Evolutionary conservation across 129 eudicot genomes (phyloP).

Genomic region (Flaveria trinervia): DNA sequence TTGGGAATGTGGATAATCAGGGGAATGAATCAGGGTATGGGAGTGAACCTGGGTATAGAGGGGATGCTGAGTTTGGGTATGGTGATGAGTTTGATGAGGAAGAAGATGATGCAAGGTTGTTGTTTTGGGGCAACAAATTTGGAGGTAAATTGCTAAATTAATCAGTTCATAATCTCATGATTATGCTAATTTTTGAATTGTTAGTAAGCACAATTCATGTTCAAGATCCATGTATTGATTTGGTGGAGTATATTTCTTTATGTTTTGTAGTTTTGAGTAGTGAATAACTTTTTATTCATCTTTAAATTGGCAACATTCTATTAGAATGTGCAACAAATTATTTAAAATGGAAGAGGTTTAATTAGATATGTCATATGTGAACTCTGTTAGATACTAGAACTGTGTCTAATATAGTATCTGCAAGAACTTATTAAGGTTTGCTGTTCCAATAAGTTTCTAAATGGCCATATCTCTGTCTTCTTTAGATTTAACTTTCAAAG

Average conservation of each 20-base stretch:
- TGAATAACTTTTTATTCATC: background rate
- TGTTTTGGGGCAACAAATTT: slow-evolving; percentile 75
- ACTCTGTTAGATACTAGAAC: too few relatives aligned
- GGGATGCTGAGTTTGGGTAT: slow-evolving; percentile 88
- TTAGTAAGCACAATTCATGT: background rate
- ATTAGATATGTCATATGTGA: too few relatives aligned
- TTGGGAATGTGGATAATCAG: slow-evolving; percentile 51
- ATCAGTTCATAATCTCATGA: background rate
- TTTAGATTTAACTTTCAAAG: background rate
- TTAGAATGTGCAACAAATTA: too few relatives aligned
- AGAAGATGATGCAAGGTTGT: slow-evolving; percentile 66
- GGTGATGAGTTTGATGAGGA: slow-evolving; percentile 94
- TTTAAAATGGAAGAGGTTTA: too few relatives aligned
- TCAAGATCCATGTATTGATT: background rate
- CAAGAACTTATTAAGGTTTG: too few relatives aligned
- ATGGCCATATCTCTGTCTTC: background rate
- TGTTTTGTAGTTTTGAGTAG: background rate
- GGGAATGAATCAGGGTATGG: slow-evolving; percentile 95
- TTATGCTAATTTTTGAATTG: slow-evolving; percentile 7
- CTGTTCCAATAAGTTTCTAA: too few relatives aligned
- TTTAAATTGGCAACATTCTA: background rate
- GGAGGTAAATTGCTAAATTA: slow-evolving; percentile 76
- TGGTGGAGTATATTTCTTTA: background rate
- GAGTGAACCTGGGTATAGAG: slow-evolving; percentile 93
- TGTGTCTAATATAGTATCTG: too few relatives aligned